Conservation (phyloP, 352 stramenopile species). For the Pythium scleroteichum region DNA sequence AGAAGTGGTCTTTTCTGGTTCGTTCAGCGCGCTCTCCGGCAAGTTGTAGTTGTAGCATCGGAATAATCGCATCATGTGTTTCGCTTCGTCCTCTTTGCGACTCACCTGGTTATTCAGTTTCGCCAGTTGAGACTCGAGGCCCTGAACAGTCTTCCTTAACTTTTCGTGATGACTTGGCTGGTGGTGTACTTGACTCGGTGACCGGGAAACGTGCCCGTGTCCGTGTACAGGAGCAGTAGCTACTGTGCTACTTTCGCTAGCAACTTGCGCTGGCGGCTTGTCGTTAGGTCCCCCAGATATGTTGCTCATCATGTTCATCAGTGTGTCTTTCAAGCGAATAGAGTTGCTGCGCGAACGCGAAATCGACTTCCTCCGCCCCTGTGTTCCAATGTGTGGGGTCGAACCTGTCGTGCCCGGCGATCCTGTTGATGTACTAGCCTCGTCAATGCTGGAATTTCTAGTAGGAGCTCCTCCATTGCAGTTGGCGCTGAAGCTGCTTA, state of each 20-base stretch:
- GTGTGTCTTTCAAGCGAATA: constrained; percentile 51
- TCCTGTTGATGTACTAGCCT: neutral
- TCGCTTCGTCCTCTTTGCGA: constrained; percentile 61
- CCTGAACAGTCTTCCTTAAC: constrained; percentile 54
- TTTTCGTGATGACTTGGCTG: constrained; percentile 36
- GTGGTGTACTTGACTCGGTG: constrained; percentile 16
- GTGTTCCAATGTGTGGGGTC: neutral
- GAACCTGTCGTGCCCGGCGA: neutral
- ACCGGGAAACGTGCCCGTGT: constrained; percentile 7
- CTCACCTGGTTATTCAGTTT: constrained; percentile 67
- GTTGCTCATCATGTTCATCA: constrained; percentile 66
- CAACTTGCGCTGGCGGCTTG: constrained; percentile 16
- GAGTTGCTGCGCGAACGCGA: constrained; percentile 70
- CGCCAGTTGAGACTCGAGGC: constrained; percentile 58
- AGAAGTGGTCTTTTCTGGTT: constrained; percentile 53
- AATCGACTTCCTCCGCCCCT: constrained; percentile 49
- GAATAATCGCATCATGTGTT: constrained; percentile 60
- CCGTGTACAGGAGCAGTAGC: neutral
- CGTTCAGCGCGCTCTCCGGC: constrained; percentile 49
- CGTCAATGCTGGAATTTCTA: constrained; percentile 13
- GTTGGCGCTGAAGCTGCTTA: neutral
- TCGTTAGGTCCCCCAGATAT: constrained; percentile 47
- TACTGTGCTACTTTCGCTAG: constrained; percentile 5
- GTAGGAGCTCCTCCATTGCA: neutral
- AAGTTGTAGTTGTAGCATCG: constrained; percentile 87